Evolutionary conservation across 768 basidiomycete genomes (phyloP).

Genomic region (Rickenella mellea): DNA sequence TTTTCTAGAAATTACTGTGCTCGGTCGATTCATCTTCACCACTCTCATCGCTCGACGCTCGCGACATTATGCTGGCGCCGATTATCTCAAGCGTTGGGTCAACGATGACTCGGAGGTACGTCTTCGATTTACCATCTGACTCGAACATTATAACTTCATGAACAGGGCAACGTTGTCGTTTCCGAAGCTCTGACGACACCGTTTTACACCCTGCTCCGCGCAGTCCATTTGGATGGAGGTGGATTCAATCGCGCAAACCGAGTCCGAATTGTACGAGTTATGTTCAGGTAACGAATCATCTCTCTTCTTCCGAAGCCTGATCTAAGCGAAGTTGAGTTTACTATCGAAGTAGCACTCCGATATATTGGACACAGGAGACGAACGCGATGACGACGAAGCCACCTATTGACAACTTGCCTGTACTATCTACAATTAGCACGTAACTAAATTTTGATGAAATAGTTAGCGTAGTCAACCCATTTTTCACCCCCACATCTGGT

Average conservation of each 20-base stretch:
- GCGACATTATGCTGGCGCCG: slow-evolving; percentile 88
- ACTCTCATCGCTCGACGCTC: slow-evolving; percentile 93
- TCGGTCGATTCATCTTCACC: slow-evolving; percentile 83
- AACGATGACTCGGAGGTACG: no score
- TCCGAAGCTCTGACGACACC: slow-evolving; percentile 83
- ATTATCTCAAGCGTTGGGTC: slow-evolving; percentile 89
- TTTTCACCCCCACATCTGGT: slow-evolving; percentile 82
- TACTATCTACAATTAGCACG: not conserved
- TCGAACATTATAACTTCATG: no score
- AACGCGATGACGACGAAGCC: slow-evolving; percentile 86
- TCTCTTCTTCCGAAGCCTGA: not conserved
- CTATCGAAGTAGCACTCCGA: slow-evolving; percentile 91
- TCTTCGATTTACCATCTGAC: no score
- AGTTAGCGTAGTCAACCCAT: slow-evolving; percentile 93
- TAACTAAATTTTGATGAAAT: slow-evolving; percentile 3
- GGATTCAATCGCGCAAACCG: slow-evolving; percentile 35
- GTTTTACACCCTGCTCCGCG: slow-evolving; percentile 59
- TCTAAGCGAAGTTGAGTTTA: slow-evolving; percentile 17
- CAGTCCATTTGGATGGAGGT: slow-evolving; percentile 17
- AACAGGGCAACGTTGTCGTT: slow-evolving; percentile 95
- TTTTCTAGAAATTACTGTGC: slow-evolving; percentile 74
- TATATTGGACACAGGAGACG: slow-evolving; percentile 94
- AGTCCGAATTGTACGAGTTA: slow-evolving; percentile 91
- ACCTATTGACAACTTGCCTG: slow-evolving; percentile 81
- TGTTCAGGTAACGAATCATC: slow-evolving; percentile 56